Evolutionary conservation across 2,329 filamentous ascomycete genomes (phyloP).

Genomic region (Fonsecaea multimorphosa): DNA sequence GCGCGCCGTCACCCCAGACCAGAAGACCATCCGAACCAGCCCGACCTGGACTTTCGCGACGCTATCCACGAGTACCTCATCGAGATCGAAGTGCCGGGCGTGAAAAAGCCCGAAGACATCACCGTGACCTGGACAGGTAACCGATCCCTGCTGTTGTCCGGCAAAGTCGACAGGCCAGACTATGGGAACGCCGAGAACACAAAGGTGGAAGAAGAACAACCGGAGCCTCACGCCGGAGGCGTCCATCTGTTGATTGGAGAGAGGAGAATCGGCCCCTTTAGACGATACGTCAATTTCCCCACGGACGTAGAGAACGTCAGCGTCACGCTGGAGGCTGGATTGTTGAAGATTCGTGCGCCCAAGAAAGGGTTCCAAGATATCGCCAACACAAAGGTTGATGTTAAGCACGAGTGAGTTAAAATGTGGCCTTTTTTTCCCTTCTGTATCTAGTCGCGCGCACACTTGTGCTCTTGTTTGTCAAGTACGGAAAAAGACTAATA

Average conservation of each 20-base stretch:
- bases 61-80: conserved; percentile 33
- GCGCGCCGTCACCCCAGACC: conserved; percentile 27
- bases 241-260: conserved; percentile 33
- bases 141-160: conserved; percentile 30
- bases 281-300: conserved; percentile 36
- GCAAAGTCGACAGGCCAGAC: conserved; percentile 27
- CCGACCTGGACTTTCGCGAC: conserved; percentile 35
- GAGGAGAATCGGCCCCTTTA: conserved; percentile 32
- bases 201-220: conserved; percentile 33
- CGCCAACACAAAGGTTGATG: conserved; percentile 29
- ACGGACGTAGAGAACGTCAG: conserved; percentile 35
- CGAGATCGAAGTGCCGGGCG: conserved; percentile 35
- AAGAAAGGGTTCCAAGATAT: conserved; percentile 34
- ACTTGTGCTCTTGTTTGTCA: background rate
- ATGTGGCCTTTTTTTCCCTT: conserved; percentile 1
- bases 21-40: conserved; percentile 37
- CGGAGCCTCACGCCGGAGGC: conserved; percentile 20
- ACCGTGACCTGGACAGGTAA: conserved; percentile 34
- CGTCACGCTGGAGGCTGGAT: conserved; percentile 34
- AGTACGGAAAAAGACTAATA: conserved; percentile 9
- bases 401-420: conserved; percentile 37
- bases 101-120: conserved; percentile 34
- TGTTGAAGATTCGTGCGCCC: conserved; percentile 35
- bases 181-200: conserved; percentile 28
- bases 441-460: conserved; percentile 14